Conservation (phyloP, 306 rosid genomes). For the Alnus glutinosa region DNA sequence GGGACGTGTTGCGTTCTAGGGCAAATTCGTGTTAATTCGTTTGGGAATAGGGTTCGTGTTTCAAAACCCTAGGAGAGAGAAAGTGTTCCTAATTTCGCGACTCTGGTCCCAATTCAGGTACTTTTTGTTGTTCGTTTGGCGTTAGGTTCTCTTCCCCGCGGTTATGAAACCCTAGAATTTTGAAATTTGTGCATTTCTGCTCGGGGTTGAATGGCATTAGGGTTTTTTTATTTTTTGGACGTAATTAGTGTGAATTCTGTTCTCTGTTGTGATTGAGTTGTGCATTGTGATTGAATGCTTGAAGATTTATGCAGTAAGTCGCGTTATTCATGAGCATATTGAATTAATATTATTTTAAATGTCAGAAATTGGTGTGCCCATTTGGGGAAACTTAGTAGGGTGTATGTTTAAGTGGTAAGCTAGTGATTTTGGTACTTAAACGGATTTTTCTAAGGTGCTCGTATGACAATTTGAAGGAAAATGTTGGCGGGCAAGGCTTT, state of each 20-base stretch:
- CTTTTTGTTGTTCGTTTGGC: constrained; percentile 30
- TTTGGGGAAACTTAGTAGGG: constrained; percentile 34
- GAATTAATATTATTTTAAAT: constrained; percentile 37
- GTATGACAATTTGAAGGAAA: constrained; percentile 36
- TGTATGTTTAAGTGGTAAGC: constrained; percentile 32
- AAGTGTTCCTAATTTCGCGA: constrained; percentile 15
- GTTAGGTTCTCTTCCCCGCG: constrained; percentile 36
- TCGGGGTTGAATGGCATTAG: constrained; percentile 44
- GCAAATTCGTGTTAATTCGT: constrained; percentile 42
- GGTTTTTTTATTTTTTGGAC: constrained; percentile 40
- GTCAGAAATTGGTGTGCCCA: constrained; percentile 23
- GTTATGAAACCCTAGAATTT: constrained; percentile 81
- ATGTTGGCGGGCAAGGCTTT: constrained; percentile 52
- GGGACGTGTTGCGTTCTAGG: constrained; percentile 43
- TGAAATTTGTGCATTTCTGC: constrained; percentile 41
- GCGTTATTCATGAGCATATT: constrained; percentile 27
- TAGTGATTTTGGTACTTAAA: constrained; percentile 33
- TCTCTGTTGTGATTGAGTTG: constrained; percentile 28
- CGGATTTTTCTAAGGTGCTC: constrained; percentile 19
- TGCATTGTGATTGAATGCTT: constrained; percentile 67
- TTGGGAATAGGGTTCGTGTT: constrained; percentile 31
- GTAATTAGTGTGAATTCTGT: constrained; percentile 27
- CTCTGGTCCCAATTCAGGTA: constrained; percentile 55
- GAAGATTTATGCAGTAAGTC: constrained; percentile 29
- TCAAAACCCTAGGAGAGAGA: constrained; percentile 91